These are phyloP conservation scores for Cicer bijugum DNA, from an alignment of 306 rosid genomes.

Conservation along the genomic window DNA sequence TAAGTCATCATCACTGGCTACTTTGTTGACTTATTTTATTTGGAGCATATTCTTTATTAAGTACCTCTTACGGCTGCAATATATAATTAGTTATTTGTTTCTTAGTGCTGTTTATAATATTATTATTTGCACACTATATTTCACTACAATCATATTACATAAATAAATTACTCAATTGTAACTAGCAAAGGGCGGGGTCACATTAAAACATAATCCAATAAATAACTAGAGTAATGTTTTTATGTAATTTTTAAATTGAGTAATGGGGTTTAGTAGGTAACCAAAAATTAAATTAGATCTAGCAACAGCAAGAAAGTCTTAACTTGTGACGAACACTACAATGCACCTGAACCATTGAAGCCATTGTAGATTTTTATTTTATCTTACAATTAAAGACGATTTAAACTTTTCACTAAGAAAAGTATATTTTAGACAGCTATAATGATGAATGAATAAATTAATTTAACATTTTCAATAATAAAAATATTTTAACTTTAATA, in stretches of 20 bases:
- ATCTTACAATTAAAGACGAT: neutral
- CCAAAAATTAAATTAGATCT: neutral
- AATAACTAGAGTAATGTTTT: neutral
- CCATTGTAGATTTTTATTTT: neutral
- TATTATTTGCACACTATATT: neutral
- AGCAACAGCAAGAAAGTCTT: conserved; percentile 1
- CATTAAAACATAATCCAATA: conserved; percentile 2
- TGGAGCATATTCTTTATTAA: conserved; percentile 48
- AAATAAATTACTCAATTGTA: conserved; percentile 3
- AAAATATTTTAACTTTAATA: too few relatives aligned
- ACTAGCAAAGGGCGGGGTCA: neutral
- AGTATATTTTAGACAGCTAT: too few relatives aligned
- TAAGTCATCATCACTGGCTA: conserved; percentile 37
- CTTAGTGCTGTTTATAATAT: conserved; percentile 3
- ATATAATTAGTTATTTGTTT: conserved; percentile 22
- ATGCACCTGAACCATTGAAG: conserved; percentile 28
- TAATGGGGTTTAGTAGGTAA: neutral
- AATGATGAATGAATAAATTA: too few relatives aligned
- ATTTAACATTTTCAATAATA: too few relatives aligned
- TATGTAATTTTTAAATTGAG: too few relatives aligned
- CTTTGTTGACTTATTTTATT: conserved; percentile 32
- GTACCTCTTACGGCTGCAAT: conserved; percentile 10
- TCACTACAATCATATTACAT: conserved; percentile 21
- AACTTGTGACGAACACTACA: conserved; percentile 41
- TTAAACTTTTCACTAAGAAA: neutral